Conservation (phyloP, 164 flowering plant species). For the Piper longum region DNA sequence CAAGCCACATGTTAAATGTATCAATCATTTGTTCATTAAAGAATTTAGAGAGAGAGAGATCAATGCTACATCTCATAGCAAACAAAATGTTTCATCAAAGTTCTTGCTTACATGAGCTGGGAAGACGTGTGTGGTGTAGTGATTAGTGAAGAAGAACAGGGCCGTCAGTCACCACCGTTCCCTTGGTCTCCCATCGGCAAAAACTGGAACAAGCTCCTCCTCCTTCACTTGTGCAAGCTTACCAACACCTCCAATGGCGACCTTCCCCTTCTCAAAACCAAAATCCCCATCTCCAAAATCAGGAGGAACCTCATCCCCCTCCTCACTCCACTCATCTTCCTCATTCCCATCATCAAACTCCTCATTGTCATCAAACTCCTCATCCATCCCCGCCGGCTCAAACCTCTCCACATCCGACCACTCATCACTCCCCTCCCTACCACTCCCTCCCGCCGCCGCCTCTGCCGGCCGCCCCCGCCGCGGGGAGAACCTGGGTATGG, state of each 20-base stretch:
- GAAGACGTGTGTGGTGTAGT: not conserved
- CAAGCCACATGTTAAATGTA: too few species aligned
- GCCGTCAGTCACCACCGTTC: conserved; percentile 55
- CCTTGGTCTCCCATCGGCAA: conserved; percentile 82
- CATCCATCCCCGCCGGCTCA: conserved; percentile 24
- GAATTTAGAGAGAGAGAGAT: too few species aligned
- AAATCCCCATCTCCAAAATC: conserved; percentile 51
- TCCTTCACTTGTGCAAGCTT: conserved; percentile 15
- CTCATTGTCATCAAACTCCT: conserved; percentile 25
- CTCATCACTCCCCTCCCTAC: conserved; percentile 31
- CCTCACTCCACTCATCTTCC: conserved; percentile 50
- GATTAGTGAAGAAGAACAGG: not conserved
- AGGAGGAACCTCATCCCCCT: conserved; percentile 66
- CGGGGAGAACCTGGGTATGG: conserved; percentile 44
- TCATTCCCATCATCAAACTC: conserved; percentile 19
- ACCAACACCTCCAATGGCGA: conserved; percentile 11
- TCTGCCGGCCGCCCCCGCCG: conserved; percentile 18
- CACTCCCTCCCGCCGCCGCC: conserved; percentile 21
- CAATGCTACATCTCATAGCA: not conserved
- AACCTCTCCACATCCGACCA: conserved; percentile 48
- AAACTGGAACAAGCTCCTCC: conserved; percentile 30
- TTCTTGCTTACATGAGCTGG: too few species aligned
- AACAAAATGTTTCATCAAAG: not conserved
- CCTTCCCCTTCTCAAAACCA: conserved; percentile 20
- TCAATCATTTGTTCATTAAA: too few species aligned